A percentile compares a stretch with the other conserved stretches of the same genome.
These are phyloP conservation scores for Tylopilus cervinicoccineus DNA, from an alignment of 768 basidiomycete genomes.

Conservation along the genomic window DNA sequence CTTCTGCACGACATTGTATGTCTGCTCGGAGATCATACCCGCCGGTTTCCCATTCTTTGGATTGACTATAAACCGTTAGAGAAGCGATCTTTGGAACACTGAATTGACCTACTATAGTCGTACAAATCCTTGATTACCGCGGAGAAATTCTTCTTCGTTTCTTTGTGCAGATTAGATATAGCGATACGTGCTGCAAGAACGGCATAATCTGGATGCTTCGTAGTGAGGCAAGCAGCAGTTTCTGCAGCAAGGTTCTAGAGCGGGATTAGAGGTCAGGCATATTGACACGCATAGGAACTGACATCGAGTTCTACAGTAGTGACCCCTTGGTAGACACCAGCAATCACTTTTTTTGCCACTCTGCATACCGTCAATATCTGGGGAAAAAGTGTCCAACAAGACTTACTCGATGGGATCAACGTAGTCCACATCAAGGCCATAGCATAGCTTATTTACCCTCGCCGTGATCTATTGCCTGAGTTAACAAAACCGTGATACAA, in stretches of 20 bases:
- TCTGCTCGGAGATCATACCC: slow-evolving; percentile 89
- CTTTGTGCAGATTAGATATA: slow-evolving; percentile 98
- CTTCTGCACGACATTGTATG: slow-evolving; percentile 74
- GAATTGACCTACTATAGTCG: slow-evolving; percentile 61
- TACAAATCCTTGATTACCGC: slow-evolving; percentile 90
- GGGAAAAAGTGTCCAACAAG: neutral
- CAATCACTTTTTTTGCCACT: slow-evolving; percentile 88
- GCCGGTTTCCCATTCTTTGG: slow-evolving; percentile 88
- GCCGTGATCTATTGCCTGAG: slow-evolving; percentile 65
- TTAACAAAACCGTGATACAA: slow-evolving; percentile 16
- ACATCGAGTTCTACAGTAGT: slow-evolving; percentile 98
- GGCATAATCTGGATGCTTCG: slow-evolving; percentile 96
- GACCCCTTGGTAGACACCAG: slow-evolving; percentile 91
- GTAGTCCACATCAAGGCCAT: slow-evolving; percentile 89
- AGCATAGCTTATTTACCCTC: slow-evolving; percentile 86
- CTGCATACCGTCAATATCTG: slow-evolving; percentile 36
- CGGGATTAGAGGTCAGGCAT: slow-evolving; percentile 2
- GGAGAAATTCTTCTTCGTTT: slow-evolving; percentile 97
- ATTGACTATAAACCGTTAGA: slow-evolving; percentile 56
- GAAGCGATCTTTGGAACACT: neutral
- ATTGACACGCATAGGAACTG: slow-evolving; percentile 27
- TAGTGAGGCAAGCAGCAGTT: slow-evolving; percentile 96
- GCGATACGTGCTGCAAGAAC: slow-evolving; percentile 98
- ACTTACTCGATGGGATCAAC: slow-evolving; percentile 84
- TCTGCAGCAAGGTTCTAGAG: slow-evolving; percentile 90